Evolutionary conservation across 164 flowering plant genomes (phyloP).

Genomic region (Vitis cinerea): DNA sequence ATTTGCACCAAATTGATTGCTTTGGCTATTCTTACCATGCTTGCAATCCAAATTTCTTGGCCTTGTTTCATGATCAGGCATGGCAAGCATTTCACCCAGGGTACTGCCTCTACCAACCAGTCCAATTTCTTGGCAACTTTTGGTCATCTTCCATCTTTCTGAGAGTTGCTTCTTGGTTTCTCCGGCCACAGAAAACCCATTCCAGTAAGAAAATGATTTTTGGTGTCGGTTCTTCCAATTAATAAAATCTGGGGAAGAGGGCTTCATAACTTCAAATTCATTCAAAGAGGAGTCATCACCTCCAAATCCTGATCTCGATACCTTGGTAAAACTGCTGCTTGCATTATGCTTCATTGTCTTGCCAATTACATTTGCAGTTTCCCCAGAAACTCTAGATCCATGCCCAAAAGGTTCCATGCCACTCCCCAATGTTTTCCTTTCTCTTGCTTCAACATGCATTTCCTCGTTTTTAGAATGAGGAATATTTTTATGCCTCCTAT

Average conservation of each 20-base stretch:
- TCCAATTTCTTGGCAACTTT: constrained; percentile 21
- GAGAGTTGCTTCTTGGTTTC: constrained; percentile 13
- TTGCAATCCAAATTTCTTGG: constrained; percentile 8
- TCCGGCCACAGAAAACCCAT: constrained; percentile 1
- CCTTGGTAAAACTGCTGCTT: not conserved
- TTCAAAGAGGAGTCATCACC: not conserved
- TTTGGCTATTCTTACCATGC: constrained; percentile 3
- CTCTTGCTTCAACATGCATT: constrained; percentile 3
- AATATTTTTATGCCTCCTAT: constrained; percentile 9
- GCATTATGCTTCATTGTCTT: not conserved
- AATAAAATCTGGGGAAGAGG: not conserved
- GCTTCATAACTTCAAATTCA: not conserved
- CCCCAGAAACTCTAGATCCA: constrained; percentile 8
- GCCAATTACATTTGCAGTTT: constrained; percentile 2
- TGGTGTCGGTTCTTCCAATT: not conserved
- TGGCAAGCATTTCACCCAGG: constrained; percentile 29
- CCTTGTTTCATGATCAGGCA: constrained; percentile 5
- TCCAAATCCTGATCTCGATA: constrained; percentile 3
- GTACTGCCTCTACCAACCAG: constrained; percentile 9
- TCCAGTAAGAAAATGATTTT: constrained; percentile 1
- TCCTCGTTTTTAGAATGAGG: not conserved
- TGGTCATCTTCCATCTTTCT: constrained; percentile 20
- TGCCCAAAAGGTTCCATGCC: constrained; percentile 4
- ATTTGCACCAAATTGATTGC: not conserved
- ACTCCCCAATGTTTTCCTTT: constrained; percentile 7